phyloP scores from a whole-genome alignment of 768 basidiomycete species.

The Phaeotremella skinneri region DNA sequence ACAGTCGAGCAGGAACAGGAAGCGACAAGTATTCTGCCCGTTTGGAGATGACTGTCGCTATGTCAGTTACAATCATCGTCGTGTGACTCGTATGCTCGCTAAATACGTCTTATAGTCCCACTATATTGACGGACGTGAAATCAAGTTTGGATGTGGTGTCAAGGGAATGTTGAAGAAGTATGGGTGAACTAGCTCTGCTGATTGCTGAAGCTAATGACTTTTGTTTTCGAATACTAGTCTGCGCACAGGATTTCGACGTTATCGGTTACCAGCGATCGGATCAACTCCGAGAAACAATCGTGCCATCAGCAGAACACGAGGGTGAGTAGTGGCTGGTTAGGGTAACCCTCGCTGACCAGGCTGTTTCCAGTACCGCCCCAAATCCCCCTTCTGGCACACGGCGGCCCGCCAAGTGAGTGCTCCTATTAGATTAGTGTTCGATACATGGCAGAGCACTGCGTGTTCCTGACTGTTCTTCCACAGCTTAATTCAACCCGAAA shows the following conservation, averaged over 20 bases:
- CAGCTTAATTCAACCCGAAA: too few relatives aligned
- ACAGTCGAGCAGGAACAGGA: not conserved
- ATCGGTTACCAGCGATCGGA: not conserved
- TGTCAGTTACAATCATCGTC: not conserved
- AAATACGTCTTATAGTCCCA: not conserved
- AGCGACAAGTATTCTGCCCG: not conserved
- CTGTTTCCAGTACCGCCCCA: too few relatives aligned
- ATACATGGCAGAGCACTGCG: too few relatives aligned
- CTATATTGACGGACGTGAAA: not conserved
- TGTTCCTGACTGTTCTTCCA: too few relatives aligned
- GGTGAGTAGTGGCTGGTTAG: too few relatives aligned
- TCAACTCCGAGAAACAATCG: too few relatives aligned
- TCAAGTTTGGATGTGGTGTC: not conserved
- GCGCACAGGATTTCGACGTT: not conserved
- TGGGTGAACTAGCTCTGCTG: not conserved
- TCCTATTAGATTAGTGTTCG: too few relatives aligned
- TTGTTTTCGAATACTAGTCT: too few relatives aligned
- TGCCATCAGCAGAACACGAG: too few relatives aligned
- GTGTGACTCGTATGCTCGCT: not conserved
- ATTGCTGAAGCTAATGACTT: not conserved
- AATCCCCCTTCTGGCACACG: too few relatives aligned
- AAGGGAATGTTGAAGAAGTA: not conserved
- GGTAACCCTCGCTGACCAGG: too few relatives aligned
- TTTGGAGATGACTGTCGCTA: constrained; percentile 2
- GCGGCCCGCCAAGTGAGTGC: too few relatives aligned